These are phyloP conservation scores for Fusarium napiforme DNA, from an alignment of 2,329 filamentous ascomycete genomes.

Conservation along the genomic window DNA sequence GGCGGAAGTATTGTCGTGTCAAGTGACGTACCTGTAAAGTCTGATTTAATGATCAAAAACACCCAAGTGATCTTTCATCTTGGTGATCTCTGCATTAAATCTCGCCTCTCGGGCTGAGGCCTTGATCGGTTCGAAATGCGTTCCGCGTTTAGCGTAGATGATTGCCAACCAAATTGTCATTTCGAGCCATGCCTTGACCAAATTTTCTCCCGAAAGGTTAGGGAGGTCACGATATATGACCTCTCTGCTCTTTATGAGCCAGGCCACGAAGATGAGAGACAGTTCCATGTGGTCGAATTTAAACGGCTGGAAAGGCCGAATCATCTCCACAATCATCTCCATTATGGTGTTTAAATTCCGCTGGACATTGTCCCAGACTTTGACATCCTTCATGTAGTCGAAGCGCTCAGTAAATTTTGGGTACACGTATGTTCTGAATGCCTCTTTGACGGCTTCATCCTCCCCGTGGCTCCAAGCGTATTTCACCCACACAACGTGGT, in stretches of 20 bases:
- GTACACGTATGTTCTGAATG: neutral
- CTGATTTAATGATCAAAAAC: neutral
- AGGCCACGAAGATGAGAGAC: neutral
- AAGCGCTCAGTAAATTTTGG: neutral
- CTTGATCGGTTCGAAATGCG: neutral
- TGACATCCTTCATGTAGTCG: rapidly evolving
- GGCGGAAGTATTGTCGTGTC: too few relatives aligned
- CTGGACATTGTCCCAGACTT: rapidly evolving
- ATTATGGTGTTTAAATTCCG: rapidly evolving
- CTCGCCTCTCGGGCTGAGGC: neutral
- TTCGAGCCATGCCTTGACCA: neutral
- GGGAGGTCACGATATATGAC: rapidly evolving
- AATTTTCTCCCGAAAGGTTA: neutral
- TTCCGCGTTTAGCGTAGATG: neutral
- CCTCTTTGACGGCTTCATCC: neutral
- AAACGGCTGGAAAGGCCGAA: rapidly evolving
- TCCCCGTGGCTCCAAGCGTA: neutral
- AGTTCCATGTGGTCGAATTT: rapidly evolving
- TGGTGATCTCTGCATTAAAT: rapidly evolving
- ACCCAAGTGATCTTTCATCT: neutral
- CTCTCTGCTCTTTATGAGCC: neutral
- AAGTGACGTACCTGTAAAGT: neutral
- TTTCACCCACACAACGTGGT: neutral
- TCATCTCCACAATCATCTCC: neutral
- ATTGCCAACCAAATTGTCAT: rapidly evolving